Percentiles rank a stretch among this genome's conserved stretches.
These are phyloP conservation scores for Penicillium flavigenum DNA, from an alignment of 495 filamentous ascomycete species.

Conservation along the genomic window DNA sequence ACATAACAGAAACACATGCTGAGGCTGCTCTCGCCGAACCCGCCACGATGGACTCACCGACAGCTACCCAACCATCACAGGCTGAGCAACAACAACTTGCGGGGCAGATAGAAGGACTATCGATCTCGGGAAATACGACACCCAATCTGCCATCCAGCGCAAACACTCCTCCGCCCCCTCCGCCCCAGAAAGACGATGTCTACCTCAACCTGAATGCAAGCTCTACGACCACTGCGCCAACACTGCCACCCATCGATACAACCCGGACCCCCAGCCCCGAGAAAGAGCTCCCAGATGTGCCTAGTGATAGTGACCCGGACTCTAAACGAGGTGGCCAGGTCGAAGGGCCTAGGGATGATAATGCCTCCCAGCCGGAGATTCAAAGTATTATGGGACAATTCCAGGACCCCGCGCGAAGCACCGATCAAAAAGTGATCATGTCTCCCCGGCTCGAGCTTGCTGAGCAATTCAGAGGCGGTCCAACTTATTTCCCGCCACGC, in stretches of 20 bases:
- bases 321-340: conserved; percentile 44
- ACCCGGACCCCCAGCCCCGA: conserved; percentile 40
- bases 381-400: conserved; percentile 94
- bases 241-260: conserved; percentile 50
- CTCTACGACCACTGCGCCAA: conserved; percentile 55
- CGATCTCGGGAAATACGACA: conserved; percentile 29
- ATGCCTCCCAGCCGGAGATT: conserved; percentile 76
- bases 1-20: conserved; percentile 7
- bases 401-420: conserved; percentile 63
- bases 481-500: conserved; percentile 72
- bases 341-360: conserved; percentile 58
- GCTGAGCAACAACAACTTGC: conserved; percentile 29
- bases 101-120: conserved; percentile 38
- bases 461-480: conserved; percentile 62
- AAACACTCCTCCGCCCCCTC: conserved; percentile 39
- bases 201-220: conserved; percentile 69
- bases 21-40: conserved; percentile 4
- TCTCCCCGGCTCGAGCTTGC: conserved; percentile 74
- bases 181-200: conserved; percentile 49
- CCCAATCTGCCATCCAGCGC: conserved; percentile 19
- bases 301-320: conserved; percentile 52
- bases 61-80: conserved; percentile 16
- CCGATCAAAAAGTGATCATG: conserved; percentile 73
- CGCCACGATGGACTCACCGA: conserved; percentile 8
- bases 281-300: conserved; percentile 57